phyloP scores from a whole-genome alignment of 192 early-diverging fungal species.

The Podila minutissima region DNA sequence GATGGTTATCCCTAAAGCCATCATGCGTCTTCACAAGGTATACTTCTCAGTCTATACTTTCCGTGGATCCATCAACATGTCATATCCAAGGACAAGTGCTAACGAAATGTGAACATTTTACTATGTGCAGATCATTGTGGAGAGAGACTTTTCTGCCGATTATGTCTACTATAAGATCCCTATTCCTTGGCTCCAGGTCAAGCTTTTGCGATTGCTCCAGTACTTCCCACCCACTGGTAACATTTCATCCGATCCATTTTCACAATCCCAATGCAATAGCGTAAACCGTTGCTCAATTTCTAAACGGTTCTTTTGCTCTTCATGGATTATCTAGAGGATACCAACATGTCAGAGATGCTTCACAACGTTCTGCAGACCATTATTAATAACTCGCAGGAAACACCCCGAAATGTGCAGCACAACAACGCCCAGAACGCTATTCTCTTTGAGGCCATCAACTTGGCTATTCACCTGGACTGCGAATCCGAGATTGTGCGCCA shows the following conservation, averaged over 20 bases:
- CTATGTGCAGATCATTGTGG: constrained; percentile 75
- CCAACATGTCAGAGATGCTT: constrained; percentile 66
- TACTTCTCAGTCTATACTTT: neutral
- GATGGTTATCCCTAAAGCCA: constrained; percentile 79
- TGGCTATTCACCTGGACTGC: constrained; percentile 93
- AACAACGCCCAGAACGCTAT: constrained; percentile 98
- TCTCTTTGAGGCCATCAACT: constrained; percentile 96
- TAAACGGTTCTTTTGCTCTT: constrained; percentile 5
- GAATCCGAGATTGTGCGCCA: constrained; percentile 89
- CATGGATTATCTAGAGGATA: constrained; percentile 51
- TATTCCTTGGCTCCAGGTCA: constrained; percentile 98
- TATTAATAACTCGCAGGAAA: constrained; percentile 86
- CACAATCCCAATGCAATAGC: neutral
- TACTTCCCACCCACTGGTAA: constrained; percentile 90
- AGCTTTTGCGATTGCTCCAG: constrained; percentile 92
- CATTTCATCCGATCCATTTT: neutral
- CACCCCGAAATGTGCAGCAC: constrained; percentile 96
- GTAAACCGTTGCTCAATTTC: neutral
- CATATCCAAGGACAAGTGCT: neutral
- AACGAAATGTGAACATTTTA: neutral
- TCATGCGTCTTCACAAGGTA: constrained; percentile 83
- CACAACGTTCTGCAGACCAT: constrained; percentile 85
- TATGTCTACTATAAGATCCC: constrained; percentile 99
- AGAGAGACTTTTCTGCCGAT: constrained; percentile 82
- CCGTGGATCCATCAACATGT: neutral